Evolutionary conservation across 208 protist genomes (phyloP).

Genomic region (Acanthamoeba pearcei): DNA sequence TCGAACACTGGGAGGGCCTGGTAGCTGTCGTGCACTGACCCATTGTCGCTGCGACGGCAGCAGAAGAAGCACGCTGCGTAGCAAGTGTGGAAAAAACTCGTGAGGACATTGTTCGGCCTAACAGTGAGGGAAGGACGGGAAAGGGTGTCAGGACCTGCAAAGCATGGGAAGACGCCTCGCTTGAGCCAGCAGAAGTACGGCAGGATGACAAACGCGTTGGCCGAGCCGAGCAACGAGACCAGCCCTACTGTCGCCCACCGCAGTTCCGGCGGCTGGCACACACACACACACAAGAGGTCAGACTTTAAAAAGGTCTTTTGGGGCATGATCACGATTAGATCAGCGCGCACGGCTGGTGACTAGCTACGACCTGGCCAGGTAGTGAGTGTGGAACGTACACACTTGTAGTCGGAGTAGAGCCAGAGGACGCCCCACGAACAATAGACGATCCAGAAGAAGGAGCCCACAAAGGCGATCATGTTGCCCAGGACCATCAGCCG

Average conservation of each 20-base stretch:
- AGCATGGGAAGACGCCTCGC: constrained; percentile 40
- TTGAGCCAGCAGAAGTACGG: constrained; percentile 48
- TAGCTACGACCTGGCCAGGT: neutral
- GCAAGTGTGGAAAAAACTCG: neutral
- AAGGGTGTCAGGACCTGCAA: neutral
- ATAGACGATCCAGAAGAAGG: constrained; percentile 37
- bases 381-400: neutral
- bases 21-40: neutral
- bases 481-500: constrained; percentile 14
- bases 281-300: no score
- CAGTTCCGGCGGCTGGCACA: neutral
- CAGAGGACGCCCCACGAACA: constrained; percentile 39
- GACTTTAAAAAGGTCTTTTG: no score
- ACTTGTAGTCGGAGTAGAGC: constrained; percentile 48
- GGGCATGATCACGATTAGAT: neutral
- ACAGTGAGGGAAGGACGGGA: neutral
- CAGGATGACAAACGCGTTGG: constrained; percentile 26
- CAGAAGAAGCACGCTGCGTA: constrained; percentile 44
- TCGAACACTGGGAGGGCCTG: neutral
- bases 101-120: neutral
- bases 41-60: neutral
- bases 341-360: neutral
- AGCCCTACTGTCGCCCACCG: constrained; percentile 35
- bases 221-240: constrained; percentile 19
- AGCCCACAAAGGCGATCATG: constrained; percentile 13